Evolutionary conservation across 352 stramenopile species (phyloP).

Genomic region (Phytopythium mirpurense): DNA sequence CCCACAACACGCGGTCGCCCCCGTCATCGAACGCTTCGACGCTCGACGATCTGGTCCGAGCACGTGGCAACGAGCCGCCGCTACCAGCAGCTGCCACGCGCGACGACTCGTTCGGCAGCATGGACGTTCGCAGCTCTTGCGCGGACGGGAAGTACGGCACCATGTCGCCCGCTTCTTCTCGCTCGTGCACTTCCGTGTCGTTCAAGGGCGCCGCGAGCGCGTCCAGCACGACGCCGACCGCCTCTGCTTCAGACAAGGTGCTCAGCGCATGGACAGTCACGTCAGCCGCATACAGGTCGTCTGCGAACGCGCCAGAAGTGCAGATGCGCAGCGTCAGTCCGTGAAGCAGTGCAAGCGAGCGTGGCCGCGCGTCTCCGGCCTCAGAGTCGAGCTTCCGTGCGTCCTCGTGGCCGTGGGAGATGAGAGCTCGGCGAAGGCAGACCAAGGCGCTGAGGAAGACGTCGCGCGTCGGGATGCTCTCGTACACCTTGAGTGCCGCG

Average conservation of each 20-base stretch:
- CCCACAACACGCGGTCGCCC: slow-evolving; percentile 53
- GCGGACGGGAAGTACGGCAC: slow-evolving; percentile 64
- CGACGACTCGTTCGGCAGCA: slow-evolving; percentile 3
- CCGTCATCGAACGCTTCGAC: slow-evolving; percentile 24
- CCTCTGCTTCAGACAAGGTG: slow-evolving; percentile 48
- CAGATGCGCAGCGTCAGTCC: slow-evolving; percentile 60
- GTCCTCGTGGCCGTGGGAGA: slow-evolving; percentile 36
- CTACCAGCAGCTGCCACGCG: background rate
- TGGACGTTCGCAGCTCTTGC: slow-evolving; percentile 33
- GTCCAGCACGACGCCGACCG: slow-evolving; percentile 50
- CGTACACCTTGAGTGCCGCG: slow-evolving; percentile 61
- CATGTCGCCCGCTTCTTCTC: slow-evolving; percentile 59
- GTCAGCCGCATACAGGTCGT: slow-evolving; percentile 45
- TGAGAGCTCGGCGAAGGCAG: slow-evolving; percentile 55
- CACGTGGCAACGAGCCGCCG: background rate
- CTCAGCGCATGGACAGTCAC: slow-evolving; percentile 54
- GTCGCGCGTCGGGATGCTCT: slow-evolving; percentile 57
- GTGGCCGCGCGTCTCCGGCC: slow-evolving; percentile 4
- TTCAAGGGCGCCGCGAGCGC: slow-evolving; percentile 58
- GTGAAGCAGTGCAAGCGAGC: slow-evolving; percentile 34
- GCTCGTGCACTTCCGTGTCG: slow-evolving; percentile 65
- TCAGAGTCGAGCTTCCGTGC: background rate
- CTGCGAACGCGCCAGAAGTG: slow-evolving; percentile 68
- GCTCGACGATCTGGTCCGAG: slow-evolving; percentile 3
- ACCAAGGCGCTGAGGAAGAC: slow-evolving; percentile 76